Evolutionary conservation across 805 yeast species (phyloP).

Genomic region (Komagataella mondaviorum): DNA sequence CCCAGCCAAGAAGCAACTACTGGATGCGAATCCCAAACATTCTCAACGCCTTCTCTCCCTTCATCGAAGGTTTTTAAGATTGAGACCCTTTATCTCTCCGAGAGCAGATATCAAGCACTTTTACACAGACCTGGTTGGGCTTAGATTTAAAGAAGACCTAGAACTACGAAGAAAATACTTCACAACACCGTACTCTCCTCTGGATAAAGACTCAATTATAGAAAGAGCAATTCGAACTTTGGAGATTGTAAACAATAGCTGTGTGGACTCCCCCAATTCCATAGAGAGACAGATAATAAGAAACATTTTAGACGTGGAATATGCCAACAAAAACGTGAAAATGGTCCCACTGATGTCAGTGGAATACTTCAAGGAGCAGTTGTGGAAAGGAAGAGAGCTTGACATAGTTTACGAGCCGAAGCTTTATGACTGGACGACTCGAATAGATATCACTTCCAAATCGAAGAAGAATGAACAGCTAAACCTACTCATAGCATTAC

Average conservation of each 20-base stretch:
- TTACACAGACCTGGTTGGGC: slow-evolving; percentile 5
- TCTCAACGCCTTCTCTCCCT: neutral
- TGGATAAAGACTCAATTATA: neutral
- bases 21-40: neutral
- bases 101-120: neutral
- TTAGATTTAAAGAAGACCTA: slow-evolving; percentile 10
- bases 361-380: neutral
- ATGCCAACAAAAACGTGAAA: neutral
- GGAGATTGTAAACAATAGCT: neutral
- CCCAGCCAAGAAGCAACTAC: neutral
- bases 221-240: neutral
- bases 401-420: neutral
- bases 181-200: slow-evolving; percentile 4
- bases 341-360: neutral
- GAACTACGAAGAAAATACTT: slow-evolving; percentile 4
- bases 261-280: neutral
- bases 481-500: neutral
- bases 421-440: neutral
- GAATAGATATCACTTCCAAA: neutral
- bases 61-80: slow-evolving; percentile 1
- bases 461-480: neutral
- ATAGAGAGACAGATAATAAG: neutral
- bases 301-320: neutral
- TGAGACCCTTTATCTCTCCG: neutral
- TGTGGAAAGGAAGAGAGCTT: neutral